Evolutionary conservation across 1,139 yeast species (phyloP), one percentile per base, ranked within the genome.

Genomic region (Candida freyschussii): DNA sequence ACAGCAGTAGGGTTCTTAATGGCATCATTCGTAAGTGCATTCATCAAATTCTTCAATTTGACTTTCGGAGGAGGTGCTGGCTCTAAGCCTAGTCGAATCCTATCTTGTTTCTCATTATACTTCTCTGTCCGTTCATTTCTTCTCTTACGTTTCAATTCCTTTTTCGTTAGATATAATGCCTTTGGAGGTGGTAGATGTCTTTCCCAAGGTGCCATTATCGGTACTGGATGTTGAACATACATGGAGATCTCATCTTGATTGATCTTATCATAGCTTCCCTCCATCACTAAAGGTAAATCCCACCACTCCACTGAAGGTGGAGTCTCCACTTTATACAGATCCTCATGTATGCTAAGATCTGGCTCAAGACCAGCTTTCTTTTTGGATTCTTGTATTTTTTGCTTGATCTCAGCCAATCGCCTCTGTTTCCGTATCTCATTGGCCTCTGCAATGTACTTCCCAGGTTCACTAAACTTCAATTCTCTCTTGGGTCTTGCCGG

Each of bases 31-130:
- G 96, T 84, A 30, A 81, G 65, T 0, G 86, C 95, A 45, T 73
- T 80, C 87, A 85, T 83, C 55, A 89, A 67, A 53, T 89, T 91
- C 27, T 80, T 74, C 33, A 86, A 62, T 48, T 80, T 85, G 19
- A 89, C 85, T 56, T 89, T 91, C 3, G 96, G 95, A 6, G 82
- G 81, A 0, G 96, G 96, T 3, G 95, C 83, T 0, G 95, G 82
- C 31, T 80, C 87, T 16, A 89, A 60, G 0, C 98, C 98, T 6
- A 85, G 62, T 41, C 78, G 71, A 18, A 89, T 79, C 30, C 84
- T 65, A 47, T 86, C 93, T 52, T 85, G 95, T 40, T 72, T 69
- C 30, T 79, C 91, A 48, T 80, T 78, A 40, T 76, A 74, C 36
- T 61, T 65, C 32, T 70, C 69, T 30, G 78, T 75, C 36, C 97